Evolutionary conservation across 257 asterid genomes (phyloP).

Genomic region (Solanum piurae): DNA sequence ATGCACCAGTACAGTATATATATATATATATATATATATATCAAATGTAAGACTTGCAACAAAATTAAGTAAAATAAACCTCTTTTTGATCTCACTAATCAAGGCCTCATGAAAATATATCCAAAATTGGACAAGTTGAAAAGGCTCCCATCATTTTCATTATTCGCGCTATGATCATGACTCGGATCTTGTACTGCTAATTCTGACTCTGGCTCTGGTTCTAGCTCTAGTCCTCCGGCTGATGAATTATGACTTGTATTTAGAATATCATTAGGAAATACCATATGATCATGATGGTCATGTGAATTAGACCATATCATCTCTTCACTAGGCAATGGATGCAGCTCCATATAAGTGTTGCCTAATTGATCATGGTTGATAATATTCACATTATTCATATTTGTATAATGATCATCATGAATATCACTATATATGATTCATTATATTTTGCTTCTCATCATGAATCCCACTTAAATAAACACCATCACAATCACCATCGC

Average conservation of each 20-base stretch:
- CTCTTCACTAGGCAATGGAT: constrained; percentile 38
- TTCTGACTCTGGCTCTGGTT: neutral
- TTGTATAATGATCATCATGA: neutral
- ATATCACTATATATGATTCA: neutral
- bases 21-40: neutral
- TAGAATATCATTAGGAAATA: constrained; percentile 6
- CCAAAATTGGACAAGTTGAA: constrained; percentile 30
- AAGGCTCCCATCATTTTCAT: constrained; percentile 8
- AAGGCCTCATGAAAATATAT: constrained; percentile 35
- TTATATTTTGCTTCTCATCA: neutral
- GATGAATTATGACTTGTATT: neutral
- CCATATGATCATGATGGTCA: neutral
- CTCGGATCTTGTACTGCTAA: constrained; percentile 8
- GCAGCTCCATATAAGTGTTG: constrained; percentile 8
- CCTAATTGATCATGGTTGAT: neutral
- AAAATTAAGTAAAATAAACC: neutral
- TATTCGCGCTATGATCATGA: neutral
- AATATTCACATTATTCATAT: neutral
- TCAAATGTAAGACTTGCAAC: neutral
- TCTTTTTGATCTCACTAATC: constrained; percentile 7
- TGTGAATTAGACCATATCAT: constrained; percentile 27
- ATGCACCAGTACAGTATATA: neutral
- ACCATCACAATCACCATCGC: neutral
- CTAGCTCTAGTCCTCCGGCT: neutral
- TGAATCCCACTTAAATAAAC: constrained; percentile 11